Base-by-base conservation (phyloP, 2,329 filamentous ascomycete genomes). In the Magnaporthiopsis rhizophila region DNA sequence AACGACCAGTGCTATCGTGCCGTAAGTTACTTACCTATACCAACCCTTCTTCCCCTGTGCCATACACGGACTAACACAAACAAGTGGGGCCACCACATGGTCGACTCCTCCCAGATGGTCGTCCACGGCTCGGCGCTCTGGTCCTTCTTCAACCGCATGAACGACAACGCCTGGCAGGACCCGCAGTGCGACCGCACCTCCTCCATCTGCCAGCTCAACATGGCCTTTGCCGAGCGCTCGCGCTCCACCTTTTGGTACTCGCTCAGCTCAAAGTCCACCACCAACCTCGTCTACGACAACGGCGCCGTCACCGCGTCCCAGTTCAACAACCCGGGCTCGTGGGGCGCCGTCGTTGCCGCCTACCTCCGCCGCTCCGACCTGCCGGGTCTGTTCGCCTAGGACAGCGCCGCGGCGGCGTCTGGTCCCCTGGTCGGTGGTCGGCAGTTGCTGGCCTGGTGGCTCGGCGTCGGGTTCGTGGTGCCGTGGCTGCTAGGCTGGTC, bases 61-160 rank as follows among this genome's bases (percentile, higher is more conserved):
- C 36, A 36, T 11, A 13, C 36, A 12, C 36, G 36, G 12, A 38
- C 36, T 38, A 18, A 38, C 36, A 53, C 21, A n/a, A 18, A n/a
- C 9, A 70, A 1, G 68, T 74, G 64, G 76, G 75, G 74, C 69
- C 72, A 76, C 65, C 66, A 64, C n/a, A 73, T 73, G 71, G 67
- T 66, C 45, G 67, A 70, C 59, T 78, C 78, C 12, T 74, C 73
- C 36, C 70, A 76, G 58, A 75, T 80, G 58, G 74, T 74, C 62
- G 76, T 73, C 1, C 80, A 79, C 66, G 76, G 74, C 8, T 76
- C 75, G n/a, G 79, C 77, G 0, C 74, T 74, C 12, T 81, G 78
- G 76, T 74, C 72, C 0, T 80, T 80, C 69, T 79, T 78, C 70
- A 75, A 72, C 64, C 77, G 77, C 18, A 59, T 64, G 36, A 53